Percentiles rank a stretch among this genome's conserved stretches.
Conservation (phyloP, 1,139 yeast genomes). For the Ogataea hybrid region DNA sequence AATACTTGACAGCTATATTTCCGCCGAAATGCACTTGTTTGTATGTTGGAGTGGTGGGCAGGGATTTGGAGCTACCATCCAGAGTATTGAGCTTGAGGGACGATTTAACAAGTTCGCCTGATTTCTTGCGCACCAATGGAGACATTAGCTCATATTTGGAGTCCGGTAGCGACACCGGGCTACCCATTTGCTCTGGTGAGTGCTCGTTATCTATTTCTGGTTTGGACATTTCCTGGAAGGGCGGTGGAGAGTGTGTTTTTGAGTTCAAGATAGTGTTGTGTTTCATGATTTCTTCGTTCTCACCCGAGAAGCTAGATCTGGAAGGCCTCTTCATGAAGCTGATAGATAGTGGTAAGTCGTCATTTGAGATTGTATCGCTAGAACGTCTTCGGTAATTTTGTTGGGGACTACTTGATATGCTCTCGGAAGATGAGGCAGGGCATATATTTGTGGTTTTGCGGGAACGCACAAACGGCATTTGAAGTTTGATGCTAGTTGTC, state of each 20-base stretch:
- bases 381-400: conserved; percentile 14
- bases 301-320: conserved; percentile 25
- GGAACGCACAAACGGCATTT: conserved; percentile 12
- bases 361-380: conserved; percentile 19
- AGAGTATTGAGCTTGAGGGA: conserved; percentile 54
- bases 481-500: not conserved
- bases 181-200: conserved; percentile 5
- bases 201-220: not conserved
- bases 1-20: conserved; percentile 70
- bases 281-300: conserved; percentile 26
- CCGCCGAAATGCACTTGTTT: conserved; percentile 74
- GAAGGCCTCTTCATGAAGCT: conserved; percentile 31
- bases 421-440: conserved; percentile 1
- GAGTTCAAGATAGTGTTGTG: conserved; percentile 30
- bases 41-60: conserved; percentile 65
- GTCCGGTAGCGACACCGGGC: conserved; percentile 19
- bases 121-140: conserved; percentile 34
- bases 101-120: conserved; percentile 78
- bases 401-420: not conserved
- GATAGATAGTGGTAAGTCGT: conserved; percentile 29
- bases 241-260: not conserved
- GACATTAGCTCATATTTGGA: conserved; percentile 15
- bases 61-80: conserved; percentile 46
- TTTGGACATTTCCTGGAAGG: not conserved
- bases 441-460: conserved; percentile 1